These are phyloP conservation scores for Begonia peltatifolia DNA, from an alignment of 306 rosid species.

Conservation along the genomic window DNA sequence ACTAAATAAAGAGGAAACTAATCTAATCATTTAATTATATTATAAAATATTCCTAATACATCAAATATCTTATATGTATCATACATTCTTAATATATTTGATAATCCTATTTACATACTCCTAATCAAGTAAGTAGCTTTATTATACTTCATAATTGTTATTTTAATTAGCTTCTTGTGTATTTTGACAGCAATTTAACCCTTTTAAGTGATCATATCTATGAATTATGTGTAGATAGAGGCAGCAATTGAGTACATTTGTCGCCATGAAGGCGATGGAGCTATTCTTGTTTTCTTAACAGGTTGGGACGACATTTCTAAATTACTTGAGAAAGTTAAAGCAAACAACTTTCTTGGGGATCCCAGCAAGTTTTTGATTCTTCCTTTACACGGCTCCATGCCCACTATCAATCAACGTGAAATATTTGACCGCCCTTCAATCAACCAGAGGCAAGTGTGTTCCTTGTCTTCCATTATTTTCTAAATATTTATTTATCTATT, in stretches of 20 bases:
- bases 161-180: too few species aligned
- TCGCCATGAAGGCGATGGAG: slow-evolving; percentile 68
- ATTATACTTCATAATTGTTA: too few species aligned
- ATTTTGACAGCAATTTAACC: too few species aligned
- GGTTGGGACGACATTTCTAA: slow-evolving; percentile 98
- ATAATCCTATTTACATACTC: too few species aligned
- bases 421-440: slow-evolving; percentile 86
- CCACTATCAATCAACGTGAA: slow-evolving; percentile 76
- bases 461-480: slow-evolving; percentile 4
- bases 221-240: slow-evolving; percentile 43
- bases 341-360: slow-evolving; percentile 62
- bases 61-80: too few species aligned
- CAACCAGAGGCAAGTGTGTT: slow-evolving; percentile 58
- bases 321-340: slow-evolving; percentile 64
- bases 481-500: slow-evolving; percentile 4
- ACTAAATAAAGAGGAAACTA: too few species aligned
- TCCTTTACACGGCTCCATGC: slow-evolving; percentile 96
- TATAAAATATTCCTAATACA: too few species aligned
- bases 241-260: slow-evolving; percentile 68
- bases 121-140: too few species aligned
- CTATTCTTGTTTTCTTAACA: slow-evolving; percentile 83
- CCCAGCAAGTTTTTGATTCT: slow-evolving; percentile 54
- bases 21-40: too few species aligned
- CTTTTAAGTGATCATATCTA: too few species aligned
- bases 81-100: too few species aligned